phyloP scores from a whole-genome alignment of 495 filamentous ascomycete species.

The Geoglossum glabrum region DNA sequence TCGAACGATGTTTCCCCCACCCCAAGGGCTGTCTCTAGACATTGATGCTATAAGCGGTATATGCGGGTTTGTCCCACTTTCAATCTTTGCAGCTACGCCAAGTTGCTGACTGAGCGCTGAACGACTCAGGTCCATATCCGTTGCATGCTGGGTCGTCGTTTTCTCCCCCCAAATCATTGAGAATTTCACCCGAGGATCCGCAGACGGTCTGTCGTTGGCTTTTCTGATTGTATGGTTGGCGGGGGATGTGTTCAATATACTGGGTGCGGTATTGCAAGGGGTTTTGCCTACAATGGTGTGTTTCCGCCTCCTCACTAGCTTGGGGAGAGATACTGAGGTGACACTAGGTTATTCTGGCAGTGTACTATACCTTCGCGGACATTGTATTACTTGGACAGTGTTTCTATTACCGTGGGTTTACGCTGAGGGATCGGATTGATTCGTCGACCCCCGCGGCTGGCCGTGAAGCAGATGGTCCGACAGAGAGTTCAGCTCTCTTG shows the following conservation, averaged over 20 bases:
- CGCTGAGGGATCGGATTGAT: slow-evolving; percentile 17
- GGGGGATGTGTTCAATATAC: slow-evolving; percentile 92
- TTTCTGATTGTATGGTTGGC: slow-evolving; percentile 83
- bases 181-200: slow-evolving; percentile 72
- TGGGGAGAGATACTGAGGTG: slow-evolving; percentile 6
- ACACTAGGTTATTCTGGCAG: slow-evolving; percentile 50
- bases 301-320: no score
- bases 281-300: slow-evolving; percentile 78
- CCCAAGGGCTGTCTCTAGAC: slow-evolving; percentile 44
- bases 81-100: neutral
- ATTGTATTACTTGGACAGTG: slow-evolving; percentile 72
- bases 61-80: slow-evolving; percentile 38
- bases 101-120: neutral
- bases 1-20: slow-evolving; percentile 44
- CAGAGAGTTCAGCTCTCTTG: neutral
- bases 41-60: slow-evolving; percentile 80
- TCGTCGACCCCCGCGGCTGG: neutral
- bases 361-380: slow-evolving; percentile 92
- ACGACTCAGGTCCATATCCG: slow-evolving; percentile 59
- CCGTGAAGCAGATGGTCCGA: neutral
- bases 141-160: slow-evolving; percentile 94
- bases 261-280: slow-evolving; percentile 79
- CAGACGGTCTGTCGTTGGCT: slow-evolving; percentile 71
- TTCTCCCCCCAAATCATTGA: slow-evolving; percentile 94
- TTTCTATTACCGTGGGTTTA: slow-evolving; percentile 85